A percentile compares a stretch with the other conserved stretches of the same genome.
Conservation (phyloP, 306 rosid species). For the Sindora glabra region DNA sequence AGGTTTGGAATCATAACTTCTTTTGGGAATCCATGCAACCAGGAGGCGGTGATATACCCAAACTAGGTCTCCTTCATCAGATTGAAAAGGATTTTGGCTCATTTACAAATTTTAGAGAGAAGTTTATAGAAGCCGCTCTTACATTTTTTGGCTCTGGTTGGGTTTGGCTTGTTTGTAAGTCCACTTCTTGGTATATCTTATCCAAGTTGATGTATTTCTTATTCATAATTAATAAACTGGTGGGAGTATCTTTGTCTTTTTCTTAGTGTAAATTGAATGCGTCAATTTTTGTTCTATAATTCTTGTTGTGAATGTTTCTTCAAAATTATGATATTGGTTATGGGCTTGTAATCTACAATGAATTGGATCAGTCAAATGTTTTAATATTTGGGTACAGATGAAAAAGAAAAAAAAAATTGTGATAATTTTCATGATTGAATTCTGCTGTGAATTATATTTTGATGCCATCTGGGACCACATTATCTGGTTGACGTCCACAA, state of each 20-base stretch:
- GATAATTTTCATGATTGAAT: background rate
- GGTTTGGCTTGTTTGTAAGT: slow-evolving; percentile 99
- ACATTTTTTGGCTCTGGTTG: slow-evolving; percentile 92
- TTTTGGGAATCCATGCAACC: slow-evolving; percentile 90
- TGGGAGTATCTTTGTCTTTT: no score
- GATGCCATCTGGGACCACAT: no score
- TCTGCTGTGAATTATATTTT: background rate
- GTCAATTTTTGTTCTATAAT: background rate
- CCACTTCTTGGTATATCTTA: background rate
- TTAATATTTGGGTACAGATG: background rate
- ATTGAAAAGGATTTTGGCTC: slow-evolving; percentile 97
- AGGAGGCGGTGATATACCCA: slow-evolving; percentile 79
- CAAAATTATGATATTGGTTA: background rate
- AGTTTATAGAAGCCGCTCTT: slow-evolving; percentile 58
- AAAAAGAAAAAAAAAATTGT: background rate
- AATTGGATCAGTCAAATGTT: background rate
- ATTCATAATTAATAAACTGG: background rate
- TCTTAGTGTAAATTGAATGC: background rate
- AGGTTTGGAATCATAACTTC: slow-evolving; percentile 82
- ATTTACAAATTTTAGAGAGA: slow-evolving; percentile 62
- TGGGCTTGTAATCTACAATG: background rate
- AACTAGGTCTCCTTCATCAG: slow-evolving; percentile 71
- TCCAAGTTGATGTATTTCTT: background rate
- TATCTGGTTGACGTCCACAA: no score
- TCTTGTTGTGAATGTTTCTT: background rate